Evolutionary conservation across 2,329 filamentous ascomycete genomes (phyloP).

Genomic region (Torrubiella hemipterigena): DNA sequence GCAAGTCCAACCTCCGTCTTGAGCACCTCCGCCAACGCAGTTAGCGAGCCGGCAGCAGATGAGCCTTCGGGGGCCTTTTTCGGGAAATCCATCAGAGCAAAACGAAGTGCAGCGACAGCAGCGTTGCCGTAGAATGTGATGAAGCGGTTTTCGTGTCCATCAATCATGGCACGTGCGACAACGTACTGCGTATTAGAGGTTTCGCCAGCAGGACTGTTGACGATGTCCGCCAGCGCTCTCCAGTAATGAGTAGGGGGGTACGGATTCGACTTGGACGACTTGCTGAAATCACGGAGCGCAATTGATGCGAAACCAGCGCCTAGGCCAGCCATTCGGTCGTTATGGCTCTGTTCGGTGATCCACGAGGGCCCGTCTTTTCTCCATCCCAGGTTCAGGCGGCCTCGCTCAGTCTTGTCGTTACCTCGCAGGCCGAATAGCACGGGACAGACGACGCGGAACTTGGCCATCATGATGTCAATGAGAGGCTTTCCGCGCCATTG

Average conservation of each 20-base stretch:
- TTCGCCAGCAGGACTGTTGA: slow-evolving; percentile 58
- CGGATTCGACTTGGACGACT: slow-evolving; percentile 55
- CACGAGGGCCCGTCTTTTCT: slow-evolving; percentile 47
- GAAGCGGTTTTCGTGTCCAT: slow-evolving; percentile 63
- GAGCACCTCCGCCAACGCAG: slow-evolving; percentile 42
- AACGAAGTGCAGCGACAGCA: slow-evolving; percentile 57
- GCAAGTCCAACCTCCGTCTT: slow-evolving; percentile 35
- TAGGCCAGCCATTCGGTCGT: slow-evolving; percentile 72
- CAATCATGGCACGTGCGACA: slow-evolving; percentile 59
- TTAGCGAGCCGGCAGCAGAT: slow-evolving; percentile 36
- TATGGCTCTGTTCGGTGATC: slow-evolving; percentile 60
- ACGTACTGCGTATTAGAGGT: slow-evolving; percentile 63
- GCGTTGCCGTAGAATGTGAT: slow-evolving; percentile 70
- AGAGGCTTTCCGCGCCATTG: slow-evolving; percentile 55
- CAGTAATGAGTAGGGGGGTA: slow-evolving; percentile 76
- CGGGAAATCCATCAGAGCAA: slow-evolving; percentile 66
- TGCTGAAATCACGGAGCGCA: slow-evolving; percentile 70
- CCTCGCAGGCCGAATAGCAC: slow-evolving; percentile 77
- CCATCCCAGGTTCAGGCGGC: slow-evolving; percentile 63
- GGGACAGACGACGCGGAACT: slow-evolving; percentile 70
- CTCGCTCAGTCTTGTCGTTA: slow-evolving; percentile 58
- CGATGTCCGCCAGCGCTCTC: slow-evolving; percentile 61
- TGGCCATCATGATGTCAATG: slow-evolving; percentile 75
- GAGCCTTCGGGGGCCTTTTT: slow-evolving; percentile 33
- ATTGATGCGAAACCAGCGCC: slow-evolving; percentile 77